phyloP scores from a whole-genome alignment of 495 filamentous ascomycete genomes.

The Penicillium parvum region DNA sequence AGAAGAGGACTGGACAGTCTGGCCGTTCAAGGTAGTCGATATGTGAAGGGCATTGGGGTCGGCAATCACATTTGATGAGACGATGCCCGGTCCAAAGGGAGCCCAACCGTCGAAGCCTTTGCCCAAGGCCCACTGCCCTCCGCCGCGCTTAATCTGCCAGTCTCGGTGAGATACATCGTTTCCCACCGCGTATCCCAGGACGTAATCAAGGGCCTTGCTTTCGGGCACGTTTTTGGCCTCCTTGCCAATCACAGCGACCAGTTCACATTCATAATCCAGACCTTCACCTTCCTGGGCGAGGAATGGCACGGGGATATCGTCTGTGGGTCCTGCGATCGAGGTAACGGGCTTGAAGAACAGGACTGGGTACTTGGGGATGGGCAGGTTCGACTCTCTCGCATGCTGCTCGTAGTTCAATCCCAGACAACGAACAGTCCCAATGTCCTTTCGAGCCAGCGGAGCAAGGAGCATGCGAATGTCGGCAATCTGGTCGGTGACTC shows the following conservation, averaged over 20 bases:
- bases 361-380: slow-evolving; percentile 71
- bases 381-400: slow-evolving; percentile 71
- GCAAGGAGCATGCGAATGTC: slow-evolving; percentile 65
- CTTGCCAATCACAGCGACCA: slow-evolving; percentile 75
- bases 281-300: slow-evolving; percentile 57
- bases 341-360: slow-evolving; percentile 83
- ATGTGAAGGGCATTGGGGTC: slow-evolving; percentile 68
- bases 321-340: slow-evolving; percentile 62
- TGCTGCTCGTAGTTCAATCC: slow-evolving; percentile 81
- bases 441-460: slow-evolving; percentile 62
- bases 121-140: slow-evolving; percentile 76
- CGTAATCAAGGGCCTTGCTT: slow-evolving; percentile 63
- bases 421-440: slow-evolving; percentile 71
- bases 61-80: slow-evolving; percentile 58
- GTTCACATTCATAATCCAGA: slow-evolving; percentile 82
- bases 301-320: slow-evolving; percentile 60
- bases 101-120: slow-evolving; percentile 91
- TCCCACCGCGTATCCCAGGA: slow-evolving; percentile 75
- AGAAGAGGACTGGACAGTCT: slow-evolving; percentile 65
- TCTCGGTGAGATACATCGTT: slow-evolving; percentile 83
- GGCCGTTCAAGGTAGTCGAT: slow-evolving; percentile 65
- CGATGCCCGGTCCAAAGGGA: slow-evolving; percentile 80
- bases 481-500: slow-evolving; percentile 63
- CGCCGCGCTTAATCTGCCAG: slow-evolving; percentile 75
- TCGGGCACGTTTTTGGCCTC: slow-evolving; percentile 63